phyloP scores from a whole-genome alignment of 768 basidiomycete genomes.

The Agaricus subrufescens region DNA sequence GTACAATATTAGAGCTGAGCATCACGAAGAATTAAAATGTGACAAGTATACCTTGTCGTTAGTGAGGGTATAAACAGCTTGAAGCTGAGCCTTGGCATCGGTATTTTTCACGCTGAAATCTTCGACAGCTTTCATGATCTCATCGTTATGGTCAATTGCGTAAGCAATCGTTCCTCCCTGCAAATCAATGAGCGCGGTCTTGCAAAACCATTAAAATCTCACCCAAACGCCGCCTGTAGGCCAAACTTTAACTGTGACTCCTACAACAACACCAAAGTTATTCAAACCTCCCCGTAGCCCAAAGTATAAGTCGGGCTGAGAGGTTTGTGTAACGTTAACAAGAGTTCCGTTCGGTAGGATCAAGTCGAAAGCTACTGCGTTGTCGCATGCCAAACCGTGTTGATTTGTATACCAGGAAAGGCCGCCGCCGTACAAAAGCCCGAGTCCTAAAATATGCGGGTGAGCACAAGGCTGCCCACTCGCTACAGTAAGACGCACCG shows the following conservation, averaged over 20 bases:
- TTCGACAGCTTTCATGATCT: slow-evolving; percentile 29
- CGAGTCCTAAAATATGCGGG: no score
- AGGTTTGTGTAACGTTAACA: slow-evolving; percentile 25
- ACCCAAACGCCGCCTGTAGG: slow-evolving; percentile 62
- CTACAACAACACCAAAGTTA: slow-evolving; percentile 65
- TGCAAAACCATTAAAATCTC: slow-evolving; percentile 11
- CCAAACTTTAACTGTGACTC: slow-evolving; percentile 47
- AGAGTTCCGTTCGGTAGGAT: slow-evolving; percentile 51
- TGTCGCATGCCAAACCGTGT: slow-evolving; percentile 55
- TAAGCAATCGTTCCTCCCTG: slow-evolving; percentile 40
- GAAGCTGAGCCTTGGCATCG: slow-evolving; percentile 47
- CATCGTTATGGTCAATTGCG: slow-evolving; percentile 27
- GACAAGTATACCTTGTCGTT: slow-evolving; percentile 33
- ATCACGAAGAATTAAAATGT: background rate
- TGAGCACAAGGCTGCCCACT: no score
- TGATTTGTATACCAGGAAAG: slow-evolving; percentile 58
- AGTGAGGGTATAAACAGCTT: slow-evolving; percentile 23
- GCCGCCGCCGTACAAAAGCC: no score
- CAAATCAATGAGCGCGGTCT: background rate
- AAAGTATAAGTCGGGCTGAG: slow-evolving; percentile 35
- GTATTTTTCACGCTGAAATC: slow-evolving; percentile 36
- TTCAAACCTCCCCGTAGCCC: slow-evolving; percentile 54
- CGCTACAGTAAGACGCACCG: no score
- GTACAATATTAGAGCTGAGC: background rate
- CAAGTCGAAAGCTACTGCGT: slow-evolving; percentile 46